phyloP scores from a whole-genome alignment of 2,329 filamentous ascomycete species.

The Neonectria hederae region DNA sequence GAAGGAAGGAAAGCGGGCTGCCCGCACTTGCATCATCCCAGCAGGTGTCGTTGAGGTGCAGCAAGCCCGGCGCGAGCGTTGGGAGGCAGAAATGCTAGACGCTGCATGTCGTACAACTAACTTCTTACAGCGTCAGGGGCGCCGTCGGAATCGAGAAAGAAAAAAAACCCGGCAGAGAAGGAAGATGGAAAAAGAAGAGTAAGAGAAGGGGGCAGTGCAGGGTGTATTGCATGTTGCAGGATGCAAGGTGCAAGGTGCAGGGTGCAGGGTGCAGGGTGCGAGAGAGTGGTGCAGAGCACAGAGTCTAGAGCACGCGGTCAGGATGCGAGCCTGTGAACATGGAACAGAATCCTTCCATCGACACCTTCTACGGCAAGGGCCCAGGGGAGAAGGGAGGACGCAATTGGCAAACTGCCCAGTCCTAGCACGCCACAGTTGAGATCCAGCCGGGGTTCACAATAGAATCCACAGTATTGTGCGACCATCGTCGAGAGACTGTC shows the following conservation, averaged over 20 bases:
- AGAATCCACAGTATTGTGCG: constrained; percentile 1
- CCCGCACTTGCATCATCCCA: background rate
- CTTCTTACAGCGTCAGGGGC: too few species aligned
- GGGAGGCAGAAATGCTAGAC: background rate
- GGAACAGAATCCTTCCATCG: constrained; percentile 19
- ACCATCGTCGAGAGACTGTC: background rate
- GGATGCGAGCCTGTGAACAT: background rate
- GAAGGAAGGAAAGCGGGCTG: background rate
- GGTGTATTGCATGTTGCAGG: constrained; percentile 4
- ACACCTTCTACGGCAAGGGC: constrained; percentile 7
- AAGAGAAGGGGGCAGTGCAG: constrained; percentile 6
- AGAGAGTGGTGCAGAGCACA: background rate
- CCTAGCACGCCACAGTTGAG: background rate
- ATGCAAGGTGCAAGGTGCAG: background rate
- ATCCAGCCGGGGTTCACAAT: background rate
- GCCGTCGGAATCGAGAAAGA: background rate
- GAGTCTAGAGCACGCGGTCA: background rate
- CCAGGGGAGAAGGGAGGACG: background rate
- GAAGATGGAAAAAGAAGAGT: constrained; percentile 1
- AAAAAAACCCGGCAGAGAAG: background rate
- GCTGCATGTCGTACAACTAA: too few species aligned
- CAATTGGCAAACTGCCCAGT: background rate
- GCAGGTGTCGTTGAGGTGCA: background rate
- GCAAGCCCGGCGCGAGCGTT: background rate
- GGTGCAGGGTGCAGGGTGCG: constrained; percentile 6